Evolutionary conservation across 108 stramenopile species (phyloP).

Genomic region (Epithemia pelagica): DNA sequence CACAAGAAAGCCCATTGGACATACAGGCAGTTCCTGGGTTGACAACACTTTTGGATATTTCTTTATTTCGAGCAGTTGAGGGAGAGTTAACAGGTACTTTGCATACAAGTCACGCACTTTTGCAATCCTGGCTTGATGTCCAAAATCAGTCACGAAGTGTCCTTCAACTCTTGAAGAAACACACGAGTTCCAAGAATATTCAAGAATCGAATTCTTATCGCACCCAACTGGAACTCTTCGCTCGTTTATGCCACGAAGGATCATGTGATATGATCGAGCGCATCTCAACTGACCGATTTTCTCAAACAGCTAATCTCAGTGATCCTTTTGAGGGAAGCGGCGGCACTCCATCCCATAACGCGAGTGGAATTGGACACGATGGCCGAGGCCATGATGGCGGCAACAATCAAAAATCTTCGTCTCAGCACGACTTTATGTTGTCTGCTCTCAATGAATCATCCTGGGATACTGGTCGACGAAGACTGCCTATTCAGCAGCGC

Average conservation of each 20-base stretch:
- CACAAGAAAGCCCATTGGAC: conserved; percentile 23
- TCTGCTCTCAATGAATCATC: conserved; percentile 1
- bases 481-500: conserved; percentile 23
- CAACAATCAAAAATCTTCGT: neutral
- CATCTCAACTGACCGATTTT: conserved; percentile 59
- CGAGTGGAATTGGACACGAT: neutral
- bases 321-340: conserved; percentile 21
- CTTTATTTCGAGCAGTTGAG: conserved; percentile 60
- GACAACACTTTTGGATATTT: conserved; percentile 71
- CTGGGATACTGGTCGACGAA: neutral
- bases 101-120: conserved; percentile 39
- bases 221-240: conserved; percentile 50
- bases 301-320: conserved; percentile 65
- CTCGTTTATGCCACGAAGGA: conserved; percentile 47
- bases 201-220: conserved; percentile 15
- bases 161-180: conserved; percentile 14
- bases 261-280: conserved; percentile 67
- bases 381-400: neutral
- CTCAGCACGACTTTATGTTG: neutral
- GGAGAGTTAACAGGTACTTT: conserved; percentile 69
- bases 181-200: conserved; percentile 4
- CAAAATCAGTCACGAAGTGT: conserved; percentile 37
- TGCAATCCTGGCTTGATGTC: conserved; percentile 45
- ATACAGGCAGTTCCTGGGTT: conserved; percentile 53
- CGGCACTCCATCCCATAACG: neutral